Base-by-base conservation (phyloP, 2,329 filamentous ascomycete species). In the Colletotrichum orchidophilum region DNA sequence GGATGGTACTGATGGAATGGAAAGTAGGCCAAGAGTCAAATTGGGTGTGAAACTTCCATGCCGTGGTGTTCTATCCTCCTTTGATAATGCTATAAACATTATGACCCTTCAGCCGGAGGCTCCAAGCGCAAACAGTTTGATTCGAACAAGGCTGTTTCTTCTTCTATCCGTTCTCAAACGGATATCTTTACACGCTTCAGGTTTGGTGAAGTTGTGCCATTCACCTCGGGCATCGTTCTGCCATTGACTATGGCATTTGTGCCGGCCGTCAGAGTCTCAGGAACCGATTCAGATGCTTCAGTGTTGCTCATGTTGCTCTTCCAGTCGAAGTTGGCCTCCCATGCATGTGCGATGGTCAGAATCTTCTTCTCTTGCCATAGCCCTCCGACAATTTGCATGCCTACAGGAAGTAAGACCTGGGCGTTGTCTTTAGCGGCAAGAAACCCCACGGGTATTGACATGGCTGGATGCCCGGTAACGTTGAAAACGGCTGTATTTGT, bases 401-500 rank as follows among this genome's bases (percentile, higher is more conserved):
- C 86, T 0, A 88, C 85, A 0, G 87, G 87, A 24, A 89, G 75
- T 66, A 76, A 71, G 0, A 84, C 80, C 0, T 75, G 73, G 8
- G 75, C 63, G 12, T 83, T 81, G 61, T 86, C 81, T 15, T 75
- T 71, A 1, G 84, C 80, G 2, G 80, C 79, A 2, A 83, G 78
- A 74, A 85, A 83, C 0, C 87, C 87, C 39, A 87, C 80, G 0
- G 87, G 87, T 55, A 90, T 78, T 0, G 84, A 82, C 73, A 90
- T 75, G 0, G 87, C 88, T 0, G 88, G 87, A 73, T 90, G 87
- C 0, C 88, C 88, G 0, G 87, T 89, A 2, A 86, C 81, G 74
- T 90, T 87, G 77, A 90, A 90, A 3, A 85, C 81, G 11, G 85
- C 85, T 5, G 88, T 91, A 73, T 91, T 90, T 18, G 81, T 83